Base-by-base conservation (phyloP, 1,139 yeast genomes). In the Scheffersomyces parashehatae region DNA sequence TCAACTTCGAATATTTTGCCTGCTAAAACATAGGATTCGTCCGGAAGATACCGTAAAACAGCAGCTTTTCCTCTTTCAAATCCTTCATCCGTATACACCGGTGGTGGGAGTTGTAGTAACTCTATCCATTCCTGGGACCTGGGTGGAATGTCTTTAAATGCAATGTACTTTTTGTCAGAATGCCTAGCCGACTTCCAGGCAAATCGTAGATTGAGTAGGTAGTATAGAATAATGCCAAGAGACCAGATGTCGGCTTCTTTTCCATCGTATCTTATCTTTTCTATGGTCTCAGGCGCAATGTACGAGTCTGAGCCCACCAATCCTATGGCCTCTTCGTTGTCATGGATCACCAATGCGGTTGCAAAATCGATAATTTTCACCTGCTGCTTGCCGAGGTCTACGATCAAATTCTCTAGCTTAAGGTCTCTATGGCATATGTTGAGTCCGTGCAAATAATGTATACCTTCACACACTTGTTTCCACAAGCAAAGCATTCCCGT, bases 161-260 rank as follows among this genome's bases (percentile, higher is more conserved):
- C 48, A 26, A 42, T 39, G 48, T 38, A 64, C 11, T 39, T 37
- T 9, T 39, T 38, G 42, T 62, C 67, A 30, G 51, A 54, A 41
- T 48, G 46, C 28, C 54, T 53, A 8, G 78, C 77, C 35, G 53
- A 47, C 46, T 59, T 58, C 79, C 79, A 74, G 4, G 77, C 77
- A 38, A 56, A 62, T 28, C 42, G 50, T 20, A 51, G 47, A 20
- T 55, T 52, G 12, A 36, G 28, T 3, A 64, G 13, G 48, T 64
- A 70, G 45, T 64, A 68, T 2, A 75, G 53, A 3, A 77, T 58
- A 2, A 77, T 63, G 0, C 78, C 83, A 33, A 76, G 47, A 0
- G 82, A 70, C 84, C 84, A 79, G 9, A 75, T 54, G 49, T 79
- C 83, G 5, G 68, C 65, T 29, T 57, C 58, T 38, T 54, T 58